A percentile compares a stretch with the other conserved stretches of the same genome.
Conservation (phyloP, 257 asterid species). For the Gardenia jasminoides region DNA sequence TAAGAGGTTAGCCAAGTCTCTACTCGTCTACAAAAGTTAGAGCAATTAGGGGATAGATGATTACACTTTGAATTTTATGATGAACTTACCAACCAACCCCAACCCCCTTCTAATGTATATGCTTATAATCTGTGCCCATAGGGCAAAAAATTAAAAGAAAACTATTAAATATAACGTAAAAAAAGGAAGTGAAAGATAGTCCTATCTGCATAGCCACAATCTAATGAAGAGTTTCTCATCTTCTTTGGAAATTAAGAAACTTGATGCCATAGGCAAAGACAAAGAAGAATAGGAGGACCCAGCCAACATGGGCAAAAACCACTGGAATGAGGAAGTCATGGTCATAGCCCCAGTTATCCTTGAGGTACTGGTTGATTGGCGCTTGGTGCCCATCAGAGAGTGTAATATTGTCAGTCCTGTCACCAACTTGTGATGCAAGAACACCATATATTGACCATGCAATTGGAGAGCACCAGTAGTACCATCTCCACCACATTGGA, state of each 20-base stretch:
- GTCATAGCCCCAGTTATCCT: slow-evolving; percentile 56
- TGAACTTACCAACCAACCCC: no score
- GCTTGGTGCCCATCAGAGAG: slow-evolving; percentile 22
- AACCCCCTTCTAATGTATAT: no score
- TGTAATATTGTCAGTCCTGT: slow-evolving; percentile 29
- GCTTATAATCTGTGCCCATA: no score
- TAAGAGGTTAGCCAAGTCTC: no score
- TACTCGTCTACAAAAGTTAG: no score
- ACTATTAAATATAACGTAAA: no score
- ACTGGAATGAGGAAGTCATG: slow-evolving; percentile 59
- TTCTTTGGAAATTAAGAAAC: slow-evolving; percentile 79
- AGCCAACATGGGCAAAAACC: slow-evolving; percentile 73
- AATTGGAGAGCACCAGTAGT: slow-evolving; percentile 88
- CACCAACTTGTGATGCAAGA: slow-evolving; percentile 64
- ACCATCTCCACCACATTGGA: slow-evolving; percentile 93
- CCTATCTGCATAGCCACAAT: no score
- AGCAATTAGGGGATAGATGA: no score
- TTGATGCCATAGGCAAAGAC: slow-evolving; percentile 81
- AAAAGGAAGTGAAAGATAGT: no score
- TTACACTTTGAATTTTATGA: no score
- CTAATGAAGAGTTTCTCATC: slow-evolving; percentile 20
- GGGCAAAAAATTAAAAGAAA: no score
- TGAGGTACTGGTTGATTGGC: slow-evolving; percentile 40
- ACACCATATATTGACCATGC: slow-evolving; percentile 77
- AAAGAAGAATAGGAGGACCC: slow-evolving; percentile 79